Percentiles rank a stretch among this genome's conserved stretches.
Evolutionary conservation across 2,329 filamentous ascomycete genomes (phyloP).

Genomic region (Dactylellina haptotyla): DNA sequence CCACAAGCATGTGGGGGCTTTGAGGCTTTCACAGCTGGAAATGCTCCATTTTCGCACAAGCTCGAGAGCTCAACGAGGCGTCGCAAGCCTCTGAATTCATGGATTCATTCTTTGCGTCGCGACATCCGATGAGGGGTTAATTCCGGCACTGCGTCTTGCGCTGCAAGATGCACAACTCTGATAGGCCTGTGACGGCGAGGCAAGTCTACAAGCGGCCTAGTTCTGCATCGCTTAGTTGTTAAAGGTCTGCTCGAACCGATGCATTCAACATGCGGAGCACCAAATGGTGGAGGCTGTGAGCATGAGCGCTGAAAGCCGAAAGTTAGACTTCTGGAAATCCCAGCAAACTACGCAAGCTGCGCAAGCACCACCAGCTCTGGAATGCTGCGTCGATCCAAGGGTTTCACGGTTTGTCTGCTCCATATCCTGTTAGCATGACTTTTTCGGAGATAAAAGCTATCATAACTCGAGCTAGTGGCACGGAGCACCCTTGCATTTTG

Average conservation of each 20-base stretch:
- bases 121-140: neutral
- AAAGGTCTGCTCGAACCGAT: conserved; percentile 19
- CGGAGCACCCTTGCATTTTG: conserved; percentile 6
- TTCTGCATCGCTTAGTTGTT: neutral
- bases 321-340: conserved; percentile 9
- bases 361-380: neutral
- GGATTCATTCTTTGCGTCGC: neutral
- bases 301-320: conserved; percentile 18
- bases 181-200: conserved; percentile 6
- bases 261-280: neutral
- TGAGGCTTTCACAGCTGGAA: too few species aligned
- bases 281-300: conserved; percentile 51
- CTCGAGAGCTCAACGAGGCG: neutral
- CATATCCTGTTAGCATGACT: too few species aligned
- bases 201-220: neutral
- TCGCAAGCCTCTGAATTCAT: neutral
- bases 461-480: neutral
- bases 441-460: conserved; percentile 39
- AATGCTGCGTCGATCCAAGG: conserved; percentile 3
- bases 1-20: too few species aligned
- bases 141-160: conserved; percentile 24
- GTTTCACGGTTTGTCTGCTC: conserved; percentile 1
- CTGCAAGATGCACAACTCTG: neutral
- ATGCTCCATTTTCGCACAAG: too few species aligned
- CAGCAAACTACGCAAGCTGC: too few species aligned